Percentiles rank a stretch among this genome's conserved stretches.
Conservation (phyloP, 78 protist genomes). For the Thecamonas trahens region DNA sequence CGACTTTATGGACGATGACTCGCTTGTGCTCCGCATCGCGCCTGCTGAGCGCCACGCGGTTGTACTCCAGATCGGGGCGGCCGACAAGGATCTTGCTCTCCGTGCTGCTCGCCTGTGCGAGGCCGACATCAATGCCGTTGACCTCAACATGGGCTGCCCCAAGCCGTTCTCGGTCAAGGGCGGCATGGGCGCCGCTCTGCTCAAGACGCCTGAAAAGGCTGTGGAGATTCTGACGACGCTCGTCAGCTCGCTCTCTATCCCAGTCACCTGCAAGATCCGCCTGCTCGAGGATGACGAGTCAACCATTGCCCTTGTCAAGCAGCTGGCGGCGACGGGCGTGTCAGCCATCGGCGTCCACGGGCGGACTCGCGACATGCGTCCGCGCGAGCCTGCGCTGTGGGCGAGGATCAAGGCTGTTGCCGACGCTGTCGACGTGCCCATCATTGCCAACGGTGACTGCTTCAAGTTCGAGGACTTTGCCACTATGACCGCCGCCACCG, state of each 20-base stretch:
- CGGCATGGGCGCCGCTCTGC: conserved; percentile 65
- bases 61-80: conserved; percentile 28
- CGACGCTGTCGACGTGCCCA: background rate
- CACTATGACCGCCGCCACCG: background rate
- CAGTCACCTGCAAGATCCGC: conserved; percentile 62
- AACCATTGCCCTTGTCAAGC: conserved; percentile 9
- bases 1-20: conserved; percentile 8
- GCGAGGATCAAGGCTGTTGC: background rate
- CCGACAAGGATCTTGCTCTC: conserved; percentile 16
- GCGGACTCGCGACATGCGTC: background rate
- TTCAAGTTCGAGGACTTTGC: background rate
- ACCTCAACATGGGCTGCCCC: conserved; percentile 79
- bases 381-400: background rate
- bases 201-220: conserved; percentile 21
- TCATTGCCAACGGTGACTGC: conserved; percentile 39
- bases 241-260: background rate
- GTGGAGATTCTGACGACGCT: conserved; percentile 11
- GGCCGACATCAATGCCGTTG: conserved; percentile 59
- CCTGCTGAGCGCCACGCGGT: background rate
- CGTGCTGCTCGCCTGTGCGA: conserved; percentile 5
- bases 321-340: conserved; percentile 39
- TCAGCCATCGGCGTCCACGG: conserved; percentile 54
- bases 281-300: conserved; percentile 26
- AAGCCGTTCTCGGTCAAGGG: conserved; percentile 37
- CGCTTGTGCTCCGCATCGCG: conserved; percentile 9